These are phyloP conservation scores for Medicago ruthenica DNA, from an alignment of 306 rosid genomes.

Conservation along the genomic window DNA sequence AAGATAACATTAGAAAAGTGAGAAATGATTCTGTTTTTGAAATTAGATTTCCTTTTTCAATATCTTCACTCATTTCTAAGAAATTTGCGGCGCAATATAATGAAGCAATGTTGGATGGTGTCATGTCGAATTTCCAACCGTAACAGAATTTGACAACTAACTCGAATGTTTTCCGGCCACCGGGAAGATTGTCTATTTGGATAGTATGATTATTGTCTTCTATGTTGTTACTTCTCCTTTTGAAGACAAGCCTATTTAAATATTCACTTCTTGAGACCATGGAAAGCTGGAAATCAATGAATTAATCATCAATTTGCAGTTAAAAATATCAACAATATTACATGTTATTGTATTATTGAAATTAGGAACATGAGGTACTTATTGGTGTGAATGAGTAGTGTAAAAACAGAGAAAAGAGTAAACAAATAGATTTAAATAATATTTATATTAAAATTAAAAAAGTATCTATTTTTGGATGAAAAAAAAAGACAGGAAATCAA, in stretches of 20 bases:
- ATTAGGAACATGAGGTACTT: too few relatives aligned
- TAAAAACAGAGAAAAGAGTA: too few relatives aligned
- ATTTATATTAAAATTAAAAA: too few relatives aligned
- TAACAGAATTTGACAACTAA: conserved; percentile 76
- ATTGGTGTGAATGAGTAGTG: too few relatives aligned
- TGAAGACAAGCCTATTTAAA: conserved; percentile 70
- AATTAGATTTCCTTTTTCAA: conserved; percentile 70
- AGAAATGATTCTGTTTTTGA: conserved; percentile 71
- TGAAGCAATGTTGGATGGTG: conserved; percentile 61
- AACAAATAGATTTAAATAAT: too few relatives aligned
- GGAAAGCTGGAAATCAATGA: conserved; percentile 60
- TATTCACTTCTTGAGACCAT: conserved; percentile 80
- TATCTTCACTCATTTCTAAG: conserved; percentile 82
- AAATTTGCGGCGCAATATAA: conserved; percentile 72
- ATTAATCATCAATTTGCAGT: background rate
- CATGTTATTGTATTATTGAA: too few relatives aligned
- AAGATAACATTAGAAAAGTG: conserved; percentile 62
- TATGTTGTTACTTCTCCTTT: conserved; percentile 47
- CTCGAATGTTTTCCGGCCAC: conserved; percentile 66
- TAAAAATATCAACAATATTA: background rate
- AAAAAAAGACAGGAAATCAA: too few relatives aligned
- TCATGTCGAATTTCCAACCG: conserved; percentile 75
- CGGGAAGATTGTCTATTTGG: conserved; percentile 70
- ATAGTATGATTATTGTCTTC: conserved; percentile 20
- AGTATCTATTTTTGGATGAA: too few relatives aligned